Evolutionary conservation across 1,284 basidiomycete genomes (phyloP).

Genomic region (Heterobasidion annosum): DNA sequence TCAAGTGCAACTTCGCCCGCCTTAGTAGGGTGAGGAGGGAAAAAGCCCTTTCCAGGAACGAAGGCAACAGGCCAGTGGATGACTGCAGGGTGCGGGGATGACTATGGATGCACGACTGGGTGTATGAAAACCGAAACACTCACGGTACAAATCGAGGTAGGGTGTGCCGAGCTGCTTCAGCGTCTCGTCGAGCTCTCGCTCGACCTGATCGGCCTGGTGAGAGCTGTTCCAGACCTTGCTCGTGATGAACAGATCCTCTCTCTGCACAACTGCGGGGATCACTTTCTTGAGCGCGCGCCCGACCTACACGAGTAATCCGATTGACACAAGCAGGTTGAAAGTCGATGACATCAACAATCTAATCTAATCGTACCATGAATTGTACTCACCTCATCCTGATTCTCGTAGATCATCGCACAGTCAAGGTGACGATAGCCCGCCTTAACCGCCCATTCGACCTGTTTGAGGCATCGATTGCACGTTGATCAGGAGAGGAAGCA

Average conservation of each 20-base stretch:
- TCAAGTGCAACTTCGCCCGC: conserved; percentile 49
- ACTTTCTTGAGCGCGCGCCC: conserved; percentile 70
- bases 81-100: conserved; percentile 29
- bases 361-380: not conserved
- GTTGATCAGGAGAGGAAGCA: conserved; percentile 1
- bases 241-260: conserved; percentile 80
- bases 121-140: conserved; percentile 13
- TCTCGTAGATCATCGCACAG: conserved; percentile 64
- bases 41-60: conserved; percentile 47
- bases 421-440: conserved; percentile 79
- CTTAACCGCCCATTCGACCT: conserved; percentile 69
- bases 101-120: not conserved
- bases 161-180: conserved; percentile 61
- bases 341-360: not conserved
- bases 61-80: conserved; percentile 88
- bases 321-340: too few relatives aligned
- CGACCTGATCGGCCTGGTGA: conserved; percentile 55
- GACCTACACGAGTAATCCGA: conserved; percentile 23
- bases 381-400: conserved; percentile 56
- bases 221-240: conserved; percentile 75
- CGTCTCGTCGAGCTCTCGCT: conserved; percentile 69
- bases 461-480: not conserved
- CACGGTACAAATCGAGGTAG: conserved; percentile 77
- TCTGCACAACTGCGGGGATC: conserved; percentile 68
- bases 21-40: conserved; percentile 40